Evolutionary conservation across 1,139 yeast genomes (phyloP).

Genomic region (Protomyces pachydermus): DNA sequence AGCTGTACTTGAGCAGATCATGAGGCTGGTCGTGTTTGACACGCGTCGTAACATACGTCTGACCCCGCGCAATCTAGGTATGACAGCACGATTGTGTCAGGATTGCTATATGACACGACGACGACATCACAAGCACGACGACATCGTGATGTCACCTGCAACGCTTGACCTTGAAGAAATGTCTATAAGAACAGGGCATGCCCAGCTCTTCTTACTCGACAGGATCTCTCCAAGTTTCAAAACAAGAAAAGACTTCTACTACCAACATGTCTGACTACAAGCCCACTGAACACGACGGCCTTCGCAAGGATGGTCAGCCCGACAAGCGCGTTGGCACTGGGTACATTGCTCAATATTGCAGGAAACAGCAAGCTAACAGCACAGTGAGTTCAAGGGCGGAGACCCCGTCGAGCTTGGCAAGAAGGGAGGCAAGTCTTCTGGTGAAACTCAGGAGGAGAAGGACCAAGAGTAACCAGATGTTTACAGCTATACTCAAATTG

Average conservation of each 20-base stretch:
- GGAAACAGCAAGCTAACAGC: background rate
- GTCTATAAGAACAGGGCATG: background rate
- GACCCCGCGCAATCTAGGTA: too few species aligned
- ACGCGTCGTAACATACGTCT: too few species aligned
- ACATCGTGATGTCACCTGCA: background rate
- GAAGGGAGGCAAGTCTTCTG: slow-evolving; percentile 27
- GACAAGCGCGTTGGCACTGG: slow-evolving; percentile 27
- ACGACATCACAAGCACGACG: background rate
- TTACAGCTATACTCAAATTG: too few species aligned
- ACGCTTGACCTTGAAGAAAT: background rate
- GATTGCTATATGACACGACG: too few species aligned
- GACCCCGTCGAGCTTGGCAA: slow-evolving; percentile 27
- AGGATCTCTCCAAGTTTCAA: background rate
- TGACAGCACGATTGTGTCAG: too few species aligned
- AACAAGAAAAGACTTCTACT: background rate
- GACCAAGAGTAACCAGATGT: background rate
- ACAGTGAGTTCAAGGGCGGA: slow-evolving; percentile 23
- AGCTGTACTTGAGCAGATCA: too few species aligned
- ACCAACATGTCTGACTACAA: slow-evolving; percentile 26
- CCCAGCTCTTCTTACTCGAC: background rate
- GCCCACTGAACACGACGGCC: slow-evolving; percentile 27
- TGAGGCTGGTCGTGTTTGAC: too few species aligned
- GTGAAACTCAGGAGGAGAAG: background rate
- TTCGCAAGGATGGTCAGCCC: slow-evolving; percentile 26
- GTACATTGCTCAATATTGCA: slow-evolving; percentile 4